These are phyloP conservation scores for Salix brachista DNA, from an alignment of 345 rosid species.

Conservation along the genomic window DNA sequence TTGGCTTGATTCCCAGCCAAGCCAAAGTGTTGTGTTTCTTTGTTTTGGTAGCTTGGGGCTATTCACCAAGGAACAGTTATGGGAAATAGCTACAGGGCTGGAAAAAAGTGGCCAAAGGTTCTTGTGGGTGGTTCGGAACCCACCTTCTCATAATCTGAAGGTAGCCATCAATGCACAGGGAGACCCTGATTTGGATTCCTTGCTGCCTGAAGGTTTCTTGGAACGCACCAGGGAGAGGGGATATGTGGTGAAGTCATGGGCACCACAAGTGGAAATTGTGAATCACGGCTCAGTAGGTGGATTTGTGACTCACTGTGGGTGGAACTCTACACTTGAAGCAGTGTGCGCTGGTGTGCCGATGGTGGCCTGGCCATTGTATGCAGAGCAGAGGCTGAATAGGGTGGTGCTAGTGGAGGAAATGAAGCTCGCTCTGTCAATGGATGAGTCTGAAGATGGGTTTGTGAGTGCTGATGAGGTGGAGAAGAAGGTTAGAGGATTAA, in stretches of 20 bases:
- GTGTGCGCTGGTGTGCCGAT: conserved; percentile 48
- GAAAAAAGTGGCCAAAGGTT: conserved; percentile 41
- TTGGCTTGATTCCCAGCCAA: conserved; percentile 45
- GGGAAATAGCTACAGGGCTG: conserved; percentile 45
- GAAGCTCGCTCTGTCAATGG: conserved; percentile 45
- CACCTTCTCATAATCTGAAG: conserved; percentile 17
- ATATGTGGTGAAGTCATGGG: conserved; percentile 51
- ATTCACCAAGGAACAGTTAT: conserved; percentile 31
- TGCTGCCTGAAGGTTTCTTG: conserved; percentile 40
- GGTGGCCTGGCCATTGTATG: conserved; percentile 55
- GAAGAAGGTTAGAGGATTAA: conserved; percentile 45
- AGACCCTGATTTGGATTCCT: conserved; percentile 16
- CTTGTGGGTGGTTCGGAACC: conserved; percentile 47
- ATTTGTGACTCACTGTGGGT: conserved; percentile 70
- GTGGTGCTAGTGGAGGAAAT: conserved; percentile 49
- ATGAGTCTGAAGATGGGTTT: conserved; percentile 35
- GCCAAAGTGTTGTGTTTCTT: conserved; percentile 30
- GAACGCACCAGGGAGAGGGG: conserved; percentile 40
- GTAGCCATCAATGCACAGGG: not conserved
- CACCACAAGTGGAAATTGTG: conserved; percentile 52
- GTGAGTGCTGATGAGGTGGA: conserved; percentile 48
- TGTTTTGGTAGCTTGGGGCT: conserved; percentile 48
- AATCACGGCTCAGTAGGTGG: conserved; percentile 49
- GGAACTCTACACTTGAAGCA: conserved; percentile 64
- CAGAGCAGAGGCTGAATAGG: conserved; percentile 37